Percentiles rank a stretch among this genome's conserved stretches.
These are phyloP conservation scores for Lupinus albus DNA, from an alignment of 306 rosid genomes.

Conservation along the genomic window DNA sequence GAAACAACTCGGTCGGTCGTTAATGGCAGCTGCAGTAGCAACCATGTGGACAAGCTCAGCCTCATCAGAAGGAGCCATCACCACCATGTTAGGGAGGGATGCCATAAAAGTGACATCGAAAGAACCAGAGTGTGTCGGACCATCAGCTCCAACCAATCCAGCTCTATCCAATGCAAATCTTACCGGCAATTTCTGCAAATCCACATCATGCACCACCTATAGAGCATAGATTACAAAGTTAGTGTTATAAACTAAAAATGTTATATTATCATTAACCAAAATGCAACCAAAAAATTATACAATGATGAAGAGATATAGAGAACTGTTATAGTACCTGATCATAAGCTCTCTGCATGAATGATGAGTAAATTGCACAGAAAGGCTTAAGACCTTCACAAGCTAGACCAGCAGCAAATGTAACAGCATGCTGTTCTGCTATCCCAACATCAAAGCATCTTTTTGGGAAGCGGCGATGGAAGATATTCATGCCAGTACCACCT, in stretches of 20 bases:
- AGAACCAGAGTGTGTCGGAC: constrained; percentile 87
- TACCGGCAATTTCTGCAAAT: constrained; percentile 89
- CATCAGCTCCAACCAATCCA: constrained; percentile 96
- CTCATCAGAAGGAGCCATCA: constrained; percentile 97
- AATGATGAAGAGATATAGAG: no score
- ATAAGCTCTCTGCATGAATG: no score
- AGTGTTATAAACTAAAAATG: no score
- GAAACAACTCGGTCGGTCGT: constrained; percentile 95
- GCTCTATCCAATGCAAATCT: constrained; percentile 99
- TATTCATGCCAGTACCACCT: constrained; percentile 58
- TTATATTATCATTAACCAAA: no score
- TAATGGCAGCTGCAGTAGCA: constrained; percentile 89
- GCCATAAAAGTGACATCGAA: constrained; percentile 98
- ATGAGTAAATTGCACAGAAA: no score
- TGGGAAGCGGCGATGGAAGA: no score
- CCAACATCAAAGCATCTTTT: no score
- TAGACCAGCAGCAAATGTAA: no score
- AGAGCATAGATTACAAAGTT: not conserved
- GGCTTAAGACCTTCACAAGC: no score
- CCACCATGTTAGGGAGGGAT: constrained; percentile 98
- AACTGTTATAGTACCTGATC: no score
- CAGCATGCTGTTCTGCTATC: no score
- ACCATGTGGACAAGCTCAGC: constrained; percentile 95
- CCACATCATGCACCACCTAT: constrained; percentile 97
- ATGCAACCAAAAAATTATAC: no score